phyloP scores from a whole-genome alignment of 306 rosid species.

The Abrus pulchellus region DNA sequence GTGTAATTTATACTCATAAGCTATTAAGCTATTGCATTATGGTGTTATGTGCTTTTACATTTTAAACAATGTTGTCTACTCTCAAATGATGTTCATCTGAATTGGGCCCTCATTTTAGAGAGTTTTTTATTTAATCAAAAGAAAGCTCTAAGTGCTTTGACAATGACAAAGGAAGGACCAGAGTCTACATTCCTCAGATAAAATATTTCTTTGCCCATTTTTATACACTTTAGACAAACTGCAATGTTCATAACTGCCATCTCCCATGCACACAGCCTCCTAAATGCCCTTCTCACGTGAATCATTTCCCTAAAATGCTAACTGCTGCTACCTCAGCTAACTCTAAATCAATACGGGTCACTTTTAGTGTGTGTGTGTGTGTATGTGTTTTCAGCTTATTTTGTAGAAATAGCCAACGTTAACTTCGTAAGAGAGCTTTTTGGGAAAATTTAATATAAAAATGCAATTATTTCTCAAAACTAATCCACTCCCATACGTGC shows the following conservation, averaged over 20 bases:
- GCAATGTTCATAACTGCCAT: not conserved
- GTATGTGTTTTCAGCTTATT: not conserved
- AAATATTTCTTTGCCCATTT: not conserved
- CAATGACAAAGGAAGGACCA: slow-evolving; percentile 1
- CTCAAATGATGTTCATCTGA: slow-evolving; percentile 16
- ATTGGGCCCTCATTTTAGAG: not conserved
- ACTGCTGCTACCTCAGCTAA: slow-evolving; percentile 3
- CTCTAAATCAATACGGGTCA: not conserved
- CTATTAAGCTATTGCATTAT: not conserved
- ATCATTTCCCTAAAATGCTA: not conserved
- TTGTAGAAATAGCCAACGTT: not conserved
- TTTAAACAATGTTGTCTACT: not conserved
- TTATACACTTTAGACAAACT: not conserved
- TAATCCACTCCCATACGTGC: not conserved
- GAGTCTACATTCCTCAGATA: not conserved
- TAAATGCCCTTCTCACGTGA: not conserved
- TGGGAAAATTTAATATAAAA: too few relatives aligned
- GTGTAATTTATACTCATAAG: slow-evolving; percentile 10
- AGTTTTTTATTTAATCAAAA: not conserved
- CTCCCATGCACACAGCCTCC: slow-evolving; percentile 1
- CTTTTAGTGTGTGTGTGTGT: not conserved
- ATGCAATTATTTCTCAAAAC: too few relatives aligned
- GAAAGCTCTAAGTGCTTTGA: not conserved
- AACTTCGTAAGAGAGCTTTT: too few relatives aligned
- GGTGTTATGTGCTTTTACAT: not conserved